Conservation (phyloP, 371 early-diverging fungal species). For the Dichotomocladium elegans region DNA sequence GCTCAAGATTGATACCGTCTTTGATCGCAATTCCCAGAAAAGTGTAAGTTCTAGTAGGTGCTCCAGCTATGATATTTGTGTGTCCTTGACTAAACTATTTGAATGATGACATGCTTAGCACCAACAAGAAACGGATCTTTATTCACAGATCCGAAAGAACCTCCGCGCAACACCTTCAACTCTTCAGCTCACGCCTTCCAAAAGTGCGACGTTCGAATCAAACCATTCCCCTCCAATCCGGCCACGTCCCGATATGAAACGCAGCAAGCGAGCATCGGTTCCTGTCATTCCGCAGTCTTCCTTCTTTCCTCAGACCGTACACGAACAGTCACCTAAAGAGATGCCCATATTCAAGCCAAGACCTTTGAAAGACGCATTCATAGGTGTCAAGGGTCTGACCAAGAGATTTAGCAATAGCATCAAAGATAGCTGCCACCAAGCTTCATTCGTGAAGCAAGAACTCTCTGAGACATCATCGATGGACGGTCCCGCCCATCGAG, state of each 20-base stretch:
- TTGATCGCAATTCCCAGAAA: too few relatives aligned
- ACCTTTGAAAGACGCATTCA: constrained; percentile 5
- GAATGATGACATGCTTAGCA: too few relatives aligned
- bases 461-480: not conserved
- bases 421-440: not conserved
- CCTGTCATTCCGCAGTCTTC: not conserved
- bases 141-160: too few relatives aligned
- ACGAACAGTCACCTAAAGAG: too few relatives aligned
- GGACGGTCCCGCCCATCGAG: too few relatives aligned
- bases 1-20: not conserved
- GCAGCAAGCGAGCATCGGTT: constrained; percentile 2
- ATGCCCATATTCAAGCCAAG: not conserved
- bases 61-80: too few relatives aligned
- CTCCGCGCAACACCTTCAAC: too few relatives aligned
- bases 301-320: not conserved
- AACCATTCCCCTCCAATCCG: not conserved
- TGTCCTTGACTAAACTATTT: too few relatives aligned
- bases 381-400: constrained; percentile 7
- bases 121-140: too few relatives aligned
- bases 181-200: too few relatives aligned
- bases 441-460: not conserved
- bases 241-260: not conserved
- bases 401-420: not conserved
- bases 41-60: too few relatives aligned
- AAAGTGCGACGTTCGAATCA: not conserved